Evolutionary conservation across 768 basidiomycete species (phyloP).

Genomic region (Rhodotorula diobovata): DNA sequence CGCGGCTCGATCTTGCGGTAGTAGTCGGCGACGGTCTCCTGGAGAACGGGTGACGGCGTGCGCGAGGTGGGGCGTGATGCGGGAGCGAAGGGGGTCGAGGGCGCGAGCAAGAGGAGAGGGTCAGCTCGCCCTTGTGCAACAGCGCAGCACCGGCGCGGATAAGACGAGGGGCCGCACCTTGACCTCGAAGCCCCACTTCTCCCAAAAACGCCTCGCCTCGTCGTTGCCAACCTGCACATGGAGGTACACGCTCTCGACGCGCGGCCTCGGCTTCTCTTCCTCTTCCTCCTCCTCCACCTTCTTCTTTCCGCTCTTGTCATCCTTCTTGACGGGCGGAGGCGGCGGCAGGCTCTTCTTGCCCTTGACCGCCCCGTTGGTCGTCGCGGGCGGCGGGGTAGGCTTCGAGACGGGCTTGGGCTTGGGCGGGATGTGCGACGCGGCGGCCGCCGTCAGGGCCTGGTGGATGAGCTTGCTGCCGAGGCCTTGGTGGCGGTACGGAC

Average conservation of each 20-base stretch:
- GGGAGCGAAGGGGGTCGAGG: neutral
- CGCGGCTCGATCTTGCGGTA: constrained; percentile 75
- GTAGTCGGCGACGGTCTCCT: constrained; percentile 59
- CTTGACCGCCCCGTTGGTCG: constrained; percentile 4
- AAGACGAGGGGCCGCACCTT: constrained; percentile 42
- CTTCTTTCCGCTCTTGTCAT: constrained; percentile 5
- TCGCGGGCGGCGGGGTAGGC: neutral
- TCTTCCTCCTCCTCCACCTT: constrained; percentile 10
- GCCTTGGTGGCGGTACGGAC: constrained; percentile 72
- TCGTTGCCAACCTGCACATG: constrained; percentile 82
- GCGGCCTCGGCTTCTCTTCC: constrained; percentile 15
- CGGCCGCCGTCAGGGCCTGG: constrained; percentile 54
- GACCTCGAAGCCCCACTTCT: constrained; percentile 73
- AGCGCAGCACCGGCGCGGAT: neutral
- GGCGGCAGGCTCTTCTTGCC: constrained; percentile 20
- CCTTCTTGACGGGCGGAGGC: neutral
- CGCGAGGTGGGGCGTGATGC: neutral
- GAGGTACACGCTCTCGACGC: constrained; percentile 57
- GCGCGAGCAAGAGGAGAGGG: neutral
- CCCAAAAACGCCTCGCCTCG: constrained; percentile 74
- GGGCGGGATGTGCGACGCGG: constrained; percentile 25
- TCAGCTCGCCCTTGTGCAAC: neutral
- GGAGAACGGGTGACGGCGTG: neutral
- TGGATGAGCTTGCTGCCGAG: constrained; percentile 70
- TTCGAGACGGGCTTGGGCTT: neutral